A percentile compares a stretch with the other conserved stretches of the same genome.
phyloP scores from a whole-genome alignment of 2,329 filamentous ascomycete species.

The Pseudopithomyces maydicus region DNA sequence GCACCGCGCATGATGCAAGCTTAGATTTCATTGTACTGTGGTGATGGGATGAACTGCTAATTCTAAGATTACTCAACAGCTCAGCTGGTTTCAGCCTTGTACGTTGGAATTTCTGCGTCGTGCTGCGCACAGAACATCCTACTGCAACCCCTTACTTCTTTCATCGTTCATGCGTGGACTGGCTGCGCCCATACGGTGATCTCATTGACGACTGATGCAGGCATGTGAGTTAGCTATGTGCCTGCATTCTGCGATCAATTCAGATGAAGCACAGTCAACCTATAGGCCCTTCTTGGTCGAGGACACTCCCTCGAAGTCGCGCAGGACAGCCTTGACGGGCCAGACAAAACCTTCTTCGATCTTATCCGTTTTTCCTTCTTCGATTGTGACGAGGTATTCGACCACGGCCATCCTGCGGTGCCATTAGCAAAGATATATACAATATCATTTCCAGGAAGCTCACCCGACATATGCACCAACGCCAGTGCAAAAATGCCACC shows the following conservation, averaged over 20 bases:
- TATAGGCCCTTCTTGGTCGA: conserved; percentile 14
- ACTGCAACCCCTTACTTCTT: too few species aligned
- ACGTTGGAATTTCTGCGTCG: background rate
- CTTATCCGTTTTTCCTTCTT: conserved; percentile 29
- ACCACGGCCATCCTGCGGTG: conserved; percentile 36
- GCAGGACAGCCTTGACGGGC: conserved; percentile 39
- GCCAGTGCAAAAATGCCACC: conserved; percentile 68
- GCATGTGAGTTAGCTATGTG: too few species aligned
- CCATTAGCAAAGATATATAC: too few species aligned
- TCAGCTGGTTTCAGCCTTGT: background rate
- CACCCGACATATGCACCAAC: conserved; percentile 53
- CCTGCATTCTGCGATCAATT: too few species aligned
- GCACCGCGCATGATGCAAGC: background rate
- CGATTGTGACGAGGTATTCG: conserved; percentile 42
- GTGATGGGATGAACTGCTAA: background rate
- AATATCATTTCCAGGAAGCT: too few species aligned
- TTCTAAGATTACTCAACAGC: background rate
- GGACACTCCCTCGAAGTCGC: conserved; percentile 26
- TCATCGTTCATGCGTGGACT: too few species aligned
- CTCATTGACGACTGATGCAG: too few species aligned
- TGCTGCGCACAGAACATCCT: too few species aligned
- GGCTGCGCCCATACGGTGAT: too few species aligned
- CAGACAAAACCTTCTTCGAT: conserved; percentile 43
- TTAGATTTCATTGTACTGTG: background rate
- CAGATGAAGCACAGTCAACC: background rate